These are phyloP conservation scores for Theobroma grandiflorum DNA, from an alignment of 441 rosid genomes.

Conservation along the genomic window DNA sequence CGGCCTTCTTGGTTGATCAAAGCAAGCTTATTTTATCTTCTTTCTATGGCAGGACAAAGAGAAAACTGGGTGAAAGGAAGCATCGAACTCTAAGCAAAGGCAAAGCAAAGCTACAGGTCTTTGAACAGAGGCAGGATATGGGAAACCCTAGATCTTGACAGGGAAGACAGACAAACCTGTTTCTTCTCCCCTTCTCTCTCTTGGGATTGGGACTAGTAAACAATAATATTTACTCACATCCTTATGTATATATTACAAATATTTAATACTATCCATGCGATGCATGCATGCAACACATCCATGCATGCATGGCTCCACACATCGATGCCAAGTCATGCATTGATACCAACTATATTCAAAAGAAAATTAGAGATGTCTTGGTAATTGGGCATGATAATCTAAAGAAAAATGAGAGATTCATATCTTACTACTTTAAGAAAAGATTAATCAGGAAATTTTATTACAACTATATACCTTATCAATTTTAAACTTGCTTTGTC, in stretches of 20 bases:
- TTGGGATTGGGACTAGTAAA: conserved; percentile 43
- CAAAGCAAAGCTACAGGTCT: conserved; percentile 34
- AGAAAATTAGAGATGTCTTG: background rate
- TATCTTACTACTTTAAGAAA: conserved; percentile 3
- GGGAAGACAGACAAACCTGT: conserved; percentile 38
- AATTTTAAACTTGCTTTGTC: conserved; percentile 39
- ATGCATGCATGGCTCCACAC: background rate
- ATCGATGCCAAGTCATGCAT: conserved; percentile 9
- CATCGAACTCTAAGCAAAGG: conserved; percentile 31
- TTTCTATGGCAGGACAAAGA: conserved; percentile 22
- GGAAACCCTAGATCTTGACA: conserved; percentile 86
- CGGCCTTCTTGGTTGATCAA: background rate
- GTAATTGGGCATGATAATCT: conserved; percentile 1
- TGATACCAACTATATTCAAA: too few relatives aligned
- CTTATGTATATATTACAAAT: background rate
- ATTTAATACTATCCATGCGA: conserved; percentile 18
- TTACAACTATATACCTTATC: conserved; percentile 3
- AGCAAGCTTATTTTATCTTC: background rate
- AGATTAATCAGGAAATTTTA: background rate
- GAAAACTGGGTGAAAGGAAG: conserved; percentile 34
- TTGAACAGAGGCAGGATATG: conserved; percentile 39
- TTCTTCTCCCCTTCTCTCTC: conserved; percentile 40
- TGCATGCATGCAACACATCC: conserved; percentile 27
- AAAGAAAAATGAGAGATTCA: background rate
- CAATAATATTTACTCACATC: conserved; percentile 18